phyloP scores from a whole-genome alignment of 805 yeast genomes.

The Hanseniaspora mollemarum region DNA sequence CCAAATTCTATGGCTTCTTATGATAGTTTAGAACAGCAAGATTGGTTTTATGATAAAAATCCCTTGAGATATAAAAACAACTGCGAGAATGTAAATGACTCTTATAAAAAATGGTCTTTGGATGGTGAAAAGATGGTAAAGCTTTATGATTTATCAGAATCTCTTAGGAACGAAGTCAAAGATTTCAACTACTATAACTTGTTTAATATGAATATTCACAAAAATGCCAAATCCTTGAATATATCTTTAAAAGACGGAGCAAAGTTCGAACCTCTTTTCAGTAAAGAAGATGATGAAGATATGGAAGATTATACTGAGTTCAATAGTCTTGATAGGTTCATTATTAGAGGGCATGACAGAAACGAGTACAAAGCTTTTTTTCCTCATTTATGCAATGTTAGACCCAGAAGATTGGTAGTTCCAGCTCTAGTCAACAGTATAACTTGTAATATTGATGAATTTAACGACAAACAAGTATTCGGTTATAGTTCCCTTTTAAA shows the following conservation, averaged over 20 bases:
- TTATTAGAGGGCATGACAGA: conserved; percentile 62
- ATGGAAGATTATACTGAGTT: conserved; percentile 76
- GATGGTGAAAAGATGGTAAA: conserved; percentile 50
- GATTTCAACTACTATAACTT: conserved; percentile 56
- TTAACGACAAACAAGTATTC: conserved; percentile 41
- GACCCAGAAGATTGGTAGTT: conserved; percentile 52
- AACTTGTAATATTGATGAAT: conserved; percentile 36
- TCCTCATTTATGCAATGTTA: conserved; percentile 73
- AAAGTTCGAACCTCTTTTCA: conserved; percentile 75
- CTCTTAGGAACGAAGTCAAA: conserved; percentile 47
- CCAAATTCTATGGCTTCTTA: conserved; percentile 62
- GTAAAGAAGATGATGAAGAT: conserved; percentile 47
- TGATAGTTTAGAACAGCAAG: conserved; percentile 50
- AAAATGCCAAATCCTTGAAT: conserved; percentile 84
- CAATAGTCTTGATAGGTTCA: conserved; percentile 76
- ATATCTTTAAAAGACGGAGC: conserved; percentile 92
- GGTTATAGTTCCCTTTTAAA: conserved; percentile 42
- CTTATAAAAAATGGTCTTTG: conserved; percentile 64
- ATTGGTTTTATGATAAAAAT: conserved; percentile 71
- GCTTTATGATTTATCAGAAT: conserved; percentile 57
- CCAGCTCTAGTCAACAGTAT: conserved; percentile 57
- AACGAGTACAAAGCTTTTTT: conserved; percentile 81
- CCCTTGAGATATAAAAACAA: conserved; percentile 57
- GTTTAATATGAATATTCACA: conserved; percentile 68
- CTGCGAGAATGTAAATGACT: conserved; percentile 44